Evolutionary conservation across 2,329 filamentous ascomycete genomes (phyloP).

Genomic region (Arachnomyces sp.): DNA sequence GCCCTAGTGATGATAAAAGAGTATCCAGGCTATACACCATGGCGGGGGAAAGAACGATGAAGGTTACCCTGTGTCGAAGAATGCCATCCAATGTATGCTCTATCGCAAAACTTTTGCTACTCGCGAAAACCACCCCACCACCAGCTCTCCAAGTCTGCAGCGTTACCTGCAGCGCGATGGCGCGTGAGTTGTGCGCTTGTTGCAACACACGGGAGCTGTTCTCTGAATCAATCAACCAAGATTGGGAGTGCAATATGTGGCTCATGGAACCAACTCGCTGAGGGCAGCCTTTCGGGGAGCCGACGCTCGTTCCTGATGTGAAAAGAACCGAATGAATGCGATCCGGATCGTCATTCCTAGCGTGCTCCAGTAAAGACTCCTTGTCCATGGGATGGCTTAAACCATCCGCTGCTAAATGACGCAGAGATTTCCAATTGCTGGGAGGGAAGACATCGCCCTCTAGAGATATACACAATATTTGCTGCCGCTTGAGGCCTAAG

Average conservation of each 20-base stretch:
- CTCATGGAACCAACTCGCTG: not conserved
- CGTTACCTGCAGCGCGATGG: not conserved
- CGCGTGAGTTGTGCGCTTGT: constrained; percentile 1
- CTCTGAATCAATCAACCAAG: not conserved
- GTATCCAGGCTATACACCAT: constrained; percentile 1
- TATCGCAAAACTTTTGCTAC: not conserved
- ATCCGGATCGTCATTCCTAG: not conserved
- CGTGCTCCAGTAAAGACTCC: not conserved
- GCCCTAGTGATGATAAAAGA: not conserved
- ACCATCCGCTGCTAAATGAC: not conserved
- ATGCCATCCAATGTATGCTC: not conserved
- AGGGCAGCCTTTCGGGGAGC: constrained; percentile 2
- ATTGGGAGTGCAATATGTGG: not conserved
- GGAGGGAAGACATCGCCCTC: not conserved
- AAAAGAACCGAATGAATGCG: constrained; percentile 1
- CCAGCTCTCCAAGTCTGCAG: constrained; percentile 2
- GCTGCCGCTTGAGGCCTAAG: not conserved
- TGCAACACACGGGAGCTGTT: not conserved
- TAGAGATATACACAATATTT: not conserved
- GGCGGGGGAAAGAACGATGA: not conserved
- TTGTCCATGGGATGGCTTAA: not conserved
- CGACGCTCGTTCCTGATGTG: constrained; percentile 1
- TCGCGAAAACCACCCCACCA: not conserved
- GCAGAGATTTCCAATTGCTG: not conserved
- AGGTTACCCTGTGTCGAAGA: not conserved